A percentile compares a stretch with the other conserved stretches of the same genome.
phyloP scores from a whole-genome alignment of 345 rosid species.

The Angophora floribunda region DNA sequence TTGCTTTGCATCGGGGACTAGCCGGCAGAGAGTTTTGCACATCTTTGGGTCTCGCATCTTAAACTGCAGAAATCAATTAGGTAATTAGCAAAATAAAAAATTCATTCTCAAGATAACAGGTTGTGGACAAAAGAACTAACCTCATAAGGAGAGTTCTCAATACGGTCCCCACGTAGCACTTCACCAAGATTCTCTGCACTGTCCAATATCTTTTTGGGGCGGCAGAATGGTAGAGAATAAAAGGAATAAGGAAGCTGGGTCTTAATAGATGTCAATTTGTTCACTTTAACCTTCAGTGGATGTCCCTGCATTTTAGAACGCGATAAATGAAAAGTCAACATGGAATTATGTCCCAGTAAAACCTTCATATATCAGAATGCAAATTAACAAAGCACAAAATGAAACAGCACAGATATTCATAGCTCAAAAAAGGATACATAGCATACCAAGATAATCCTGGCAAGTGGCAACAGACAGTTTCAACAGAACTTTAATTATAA shows the following conservation, averaged over 20 bases:
- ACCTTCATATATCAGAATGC: background rate
- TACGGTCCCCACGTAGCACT: slow-evolving; percentile 96
- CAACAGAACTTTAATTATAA: background rate
- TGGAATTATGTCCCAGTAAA: background rate
- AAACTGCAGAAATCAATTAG: slow-evolving; percentile 39
- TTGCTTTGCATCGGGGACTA: slow-evolving; percentile 45
- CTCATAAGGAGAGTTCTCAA: slow-evolving; percentile 80
- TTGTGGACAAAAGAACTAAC: slow-evolving; percentile 19
- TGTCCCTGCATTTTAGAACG: slow-evolving; percentile 40
- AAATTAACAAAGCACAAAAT: background rate
- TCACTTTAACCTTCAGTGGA: slow-evolving; percentile 74
- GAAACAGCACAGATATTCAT: background rate
- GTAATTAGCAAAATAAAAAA: background rate
- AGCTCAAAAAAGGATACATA: background rate
- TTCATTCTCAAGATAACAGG: background rate
- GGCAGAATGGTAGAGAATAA: slow-evolving; percentile 69
- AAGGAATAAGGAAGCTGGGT: slow-evolving; percentile 91
- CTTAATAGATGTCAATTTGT: slow-evolving; percentile 83
- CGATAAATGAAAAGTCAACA: background rate
- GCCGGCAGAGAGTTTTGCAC: slow-evolving; percentile 58
- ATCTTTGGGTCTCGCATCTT: slow-evolving; percentile 86
- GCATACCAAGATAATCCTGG: background rate
- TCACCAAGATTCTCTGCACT: slow-evolving; percentile 98
- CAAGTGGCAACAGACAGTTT: background rate
- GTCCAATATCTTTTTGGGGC: slow-evolving; percentile 67